phyloP scores from a whole-genome alignment of 495 filamentous ascomycete genomes.

The Aspergillus incahuasiensis region DNA sequence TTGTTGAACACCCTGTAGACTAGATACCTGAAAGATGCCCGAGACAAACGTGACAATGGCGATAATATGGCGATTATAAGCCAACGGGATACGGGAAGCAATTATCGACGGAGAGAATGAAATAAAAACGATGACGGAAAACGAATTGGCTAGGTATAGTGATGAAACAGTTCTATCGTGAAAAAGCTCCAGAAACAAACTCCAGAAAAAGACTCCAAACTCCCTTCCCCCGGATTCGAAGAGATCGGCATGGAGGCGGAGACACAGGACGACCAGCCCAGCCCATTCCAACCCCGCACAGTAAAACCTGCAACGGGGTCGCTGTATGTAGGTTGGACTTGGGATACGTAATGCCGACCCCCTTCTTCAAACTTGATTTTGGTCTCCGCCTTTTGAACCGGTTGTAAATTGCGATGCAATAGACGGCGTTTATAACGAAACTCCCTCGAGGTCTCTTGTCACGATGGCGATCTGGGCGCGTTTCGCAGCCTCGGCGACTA shows the following conservation, averaged over 20 bases:
- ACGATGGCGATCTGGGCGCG: slow-evolving; percentile 83
- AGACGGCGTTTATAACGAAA: slow-evolving; percentile 32
- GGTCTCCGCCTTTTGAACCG: neutral
- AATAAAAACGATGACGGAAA: neutral
- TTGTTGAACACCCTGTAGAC: neutral
- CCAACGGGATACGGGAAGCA: too few relatives aligned
- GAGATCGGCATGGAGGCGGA: neutral
- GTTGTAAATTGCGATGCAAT: neutral
- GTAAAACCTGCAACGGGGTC: neutral
- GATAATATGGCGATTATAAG: too few relatives aligned
- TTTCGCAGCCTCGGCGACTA: slow-evolving; percentile 93
- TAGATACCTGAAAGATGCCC: neutral
- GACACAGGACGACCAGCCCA: neutral
- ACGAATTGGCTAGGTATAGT: neutral
- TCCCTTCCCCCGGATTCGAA: neutral
- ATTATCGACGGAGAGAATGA: too few relatives aligned
- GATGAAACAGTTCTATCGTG: neutral
- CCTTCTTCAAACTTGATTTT: neutral
- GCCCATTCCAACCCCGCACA: neutral
- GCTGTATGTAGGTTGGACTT: neutral
- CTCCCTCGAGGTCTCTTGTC: slow-evolving; percentile 71
- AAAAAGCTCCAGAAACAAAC: too few relatives aligned
- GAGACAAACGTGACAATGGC: neutral
- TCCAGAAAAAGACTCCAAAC: too few relatives aligned
- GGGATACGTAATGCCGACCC: neutral